Evolutionary conservation across 352 stramenopile species (phyloP), one percentile per base, ranked within the genome.

Genomic region (Phytophthora foliorum): DNA sequence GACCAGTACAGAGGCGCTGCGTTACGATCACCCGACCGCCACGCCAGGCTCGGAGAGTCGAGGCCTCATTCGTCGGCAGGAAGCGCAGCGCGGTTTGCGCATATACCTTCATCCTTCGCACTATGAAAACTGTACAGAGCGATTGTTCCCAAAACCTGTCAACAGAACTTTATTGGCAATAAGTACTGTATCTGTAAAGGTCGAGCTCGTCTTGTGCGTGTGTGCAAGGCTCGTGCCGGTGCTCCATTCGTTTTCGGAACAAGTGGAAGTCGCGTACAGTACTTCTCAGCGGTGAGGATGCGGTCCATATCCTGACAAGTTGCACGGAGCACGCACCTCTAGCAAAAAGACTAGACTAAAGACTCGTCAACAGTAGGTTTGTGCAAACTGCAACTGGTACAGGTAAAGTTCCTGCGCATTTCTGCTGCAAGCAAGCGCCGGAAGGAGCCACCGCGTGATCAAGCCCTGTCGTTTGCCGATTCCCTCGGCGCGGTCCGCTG

Each of bases 11-110:
- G 14, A 41, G 34, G 34, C 34, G 39, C 39, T 45, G n/a, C 39
- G 22, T 52, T 52, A 52, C 57, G 44, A 64, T 46, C 57, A 64
- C 44, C 57, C 44, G 44, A 64, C 4, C 29, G 57, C 39, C 34
- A 34, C 29, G 29, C 34, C 34, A 2, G 14, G 13, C 34, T 41
- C 34, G 34, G n/a, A 9, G 6, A 27, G 21, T 50, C 7, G 42
- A 31, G 11, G 19, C 21, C 44, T 50, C 44, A 50, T 50, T 50
- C 44, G 42, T 7, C 22, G 14, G 34, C 9, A 41, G 4, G 29
- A 34, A 41, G 17, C 34, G 34, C 34, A 38, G 32, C 16, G 38
- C 38, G 3, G 25, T 17, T 54, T 39, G 24, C 25, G 25, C 48
- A 31, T 24, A 19, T 21, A 38, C 41, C n/a, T n/a, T n/a, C n/a